These are phyloP conservation scores for Mortierella antarctica DNA, from an alignment of 192 early-diverging fungal species.

Conservation along the genomic window DNA sequence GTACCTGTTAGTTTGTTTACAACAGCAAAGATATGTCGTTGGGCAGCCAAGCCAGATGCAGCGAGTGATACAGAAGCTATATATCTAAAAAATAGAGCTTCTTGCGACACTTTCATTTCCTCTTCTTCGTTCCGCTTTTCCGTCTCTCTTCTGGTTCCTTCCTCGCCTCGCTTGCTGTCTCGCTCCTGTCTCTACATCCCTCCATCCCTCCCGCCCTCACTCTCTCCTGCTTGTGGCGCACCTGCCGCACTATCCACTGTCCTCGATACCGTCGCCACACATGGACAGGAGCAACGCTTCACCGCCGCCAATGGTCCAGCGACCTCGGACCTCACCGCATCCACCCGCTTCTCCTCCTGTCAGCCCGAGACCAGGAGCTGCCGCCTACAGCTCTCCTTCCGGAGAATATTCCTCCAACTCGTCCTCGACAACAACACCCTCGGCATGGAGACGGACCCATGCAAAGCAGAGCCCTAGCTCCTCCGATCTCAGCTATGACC, in stretches of 20 bases:
- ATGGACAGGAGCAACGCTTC: conserved; percentile 1
- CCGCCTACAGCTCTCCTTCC: not conserved
- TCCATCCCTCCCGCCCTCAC: too few species aligned
- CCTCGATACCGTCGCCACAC: not conserved
- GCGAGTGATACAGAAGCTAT: too few species aligned
- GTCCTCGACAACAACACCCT: too few species aligned
- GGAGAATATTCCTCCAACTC: too few species aligned
- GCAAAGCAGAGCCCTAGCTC: not conserved
- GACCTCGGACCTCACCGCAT: not conserved
- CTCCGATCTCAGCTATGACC: not conserved
- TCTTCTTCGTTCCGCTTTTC: not conserved
- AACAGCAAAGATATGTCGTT: too few species aligned
- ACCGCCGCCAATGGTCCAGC: not conserved
- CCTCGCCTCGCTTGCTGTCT: not conserved
- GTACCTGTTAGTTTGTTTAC: too few species aligned
- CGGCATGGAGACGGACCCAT: conserved; percentile 12
- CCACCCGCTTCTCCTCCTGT: not conserved
- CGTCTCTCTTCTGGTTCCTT: not conserved
- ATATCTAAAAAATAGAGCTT: too few species aligned
- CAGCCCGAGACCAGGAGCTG: not conserved
- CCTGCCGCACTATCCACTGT: not conserved
- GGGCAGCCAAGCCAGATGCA: too few species aligned
- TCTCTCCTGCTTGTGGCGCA: too few species aligned
- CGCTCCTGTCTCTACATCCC: not conserved
- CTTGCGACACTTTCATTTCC: not conserved